These are phyloP conservation scores for Lentinula sp. DNA, from an alignment of 768 basidiomycete genomes.

Conservation along the genomic window DNA sequence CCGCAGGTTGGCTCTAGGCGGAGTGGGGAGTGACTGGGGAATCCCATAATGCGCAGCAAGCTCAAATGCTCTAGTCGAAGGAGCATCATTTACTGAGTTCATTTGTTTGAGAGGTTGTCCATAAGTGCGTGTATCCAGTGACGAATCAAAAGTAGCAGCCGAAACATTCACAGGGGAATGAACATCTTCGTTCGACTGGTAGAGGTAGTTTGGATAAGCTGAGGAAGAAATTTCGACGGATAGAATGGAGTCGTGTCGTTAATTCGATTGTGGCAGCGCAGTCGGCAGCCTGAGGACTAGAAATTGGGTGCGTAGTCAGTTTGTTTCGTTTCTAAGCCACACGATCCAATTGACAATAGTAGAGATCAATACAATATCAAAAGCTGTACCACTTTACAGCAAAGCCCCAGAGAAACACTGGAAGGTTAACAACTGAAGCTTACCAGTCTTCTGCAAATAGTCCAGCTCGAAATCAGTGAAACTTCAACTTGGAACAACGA, in stretches of 20 bases:
- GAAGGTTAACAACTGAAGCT: background rate
- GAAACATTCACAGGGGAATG: conserved; percentile 36
- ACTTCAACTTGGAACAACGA: background rate
- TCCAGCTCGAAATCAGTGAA: background rate
- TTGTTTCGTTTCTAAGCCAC: background rate
- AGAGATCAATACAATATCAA: too few species aligned
- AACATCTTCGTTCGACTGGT: conserved; percentile 41
- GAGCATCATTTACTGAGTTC: conserved; percentile 58
- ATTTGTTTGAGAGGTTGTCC: conserved; percentile 20
- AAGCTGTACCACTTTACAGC: too few species aligned
- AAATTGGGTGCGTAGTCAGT: conserved; percentile 5
- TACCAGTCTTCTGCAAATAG: background rate
- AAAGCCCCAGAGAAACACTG: too few species aligned
- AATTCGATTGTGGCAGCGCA: conserved; percentile 26
- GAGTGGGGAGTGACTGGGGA: conserved; percentile 63
- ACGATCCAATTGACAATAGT: background rate
- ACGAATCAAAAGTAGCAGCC: conserved; percentile 28
- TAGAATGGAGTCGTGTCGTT: conserved; percentile 15
- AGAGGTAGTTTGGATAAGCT: conserved; percentile 25
- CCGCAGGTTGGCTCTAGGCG: conserved; percentile 33
- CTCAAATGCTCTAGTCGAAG: conserved; percentile 54
- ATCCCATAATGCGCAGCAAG: conserved; percentile 77
- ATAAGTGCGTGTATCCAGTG: conserved; percentile 34
- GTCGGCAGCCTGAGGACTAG: conserved; percentile 46
- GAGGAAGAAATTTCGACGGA: conserved; percentile 44